Conservation (phyloP, 306 rosid genomes). For the Sicyos baderoa region DNA sequence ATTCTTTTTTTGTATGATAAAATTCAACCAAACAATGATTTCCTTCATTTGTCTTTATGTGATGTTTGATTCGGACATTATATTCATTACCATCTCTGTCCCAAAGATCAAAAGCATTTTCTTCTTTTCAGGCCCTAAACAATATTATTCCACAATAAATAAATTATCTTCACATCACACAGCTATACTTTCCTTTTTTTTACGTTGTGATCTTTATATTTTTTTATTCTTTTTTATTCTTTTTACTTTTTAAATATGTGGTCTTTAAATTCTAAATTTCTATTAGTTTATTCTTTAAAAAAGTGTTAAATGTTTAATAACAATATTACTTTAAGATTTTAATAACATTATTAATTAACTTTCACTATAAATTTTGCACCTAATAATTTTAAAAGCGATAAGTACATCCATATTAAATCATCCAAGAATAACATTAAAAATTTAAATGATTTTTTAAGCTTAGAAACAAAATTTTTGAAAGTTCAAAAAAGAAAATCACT, state of each 20-base stretch:
- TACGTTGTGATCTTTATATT: neutral
- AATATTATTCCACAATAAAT: neutral
- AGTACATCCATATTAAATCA: no score
- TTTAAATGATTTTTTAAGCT: no score
- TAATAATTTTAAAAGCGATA: no score
- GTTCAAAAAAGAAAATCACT: no score
- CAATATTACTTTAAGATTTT: no score
- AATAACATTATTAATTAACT: no score
- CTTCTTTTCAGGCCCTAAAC: neutral
- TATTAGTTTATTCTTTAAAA: neutral
- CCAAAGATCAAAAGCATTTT: neutral
- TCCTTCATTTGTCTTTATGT: neutral
- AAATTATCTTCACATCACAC: neutral
- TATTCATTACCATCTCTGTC: constrained; percentile 10
- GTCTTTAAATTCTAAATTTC: neutral
- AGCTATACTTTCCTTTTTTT: neutral
- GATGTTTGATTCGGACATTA: constrained; percentile 10
- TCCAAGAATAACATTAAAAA: no score
- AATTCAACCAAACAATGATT: constrained; percentile 5
- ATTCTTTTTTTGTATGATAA: neutral
- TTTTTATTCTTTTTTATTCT: no score
- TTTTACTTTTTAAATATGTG: no score
- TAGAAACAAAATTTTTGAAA: no score
- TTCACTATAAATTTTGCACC: neutral
- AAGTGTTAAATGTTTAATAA: no score